A percentile compares a stretch with the other conserved stretches of the same genome.
Evolutionary conservation across 75 land plant genomes (phyloP).

Genomic region (Isoetes taiwanensis): DNA sequence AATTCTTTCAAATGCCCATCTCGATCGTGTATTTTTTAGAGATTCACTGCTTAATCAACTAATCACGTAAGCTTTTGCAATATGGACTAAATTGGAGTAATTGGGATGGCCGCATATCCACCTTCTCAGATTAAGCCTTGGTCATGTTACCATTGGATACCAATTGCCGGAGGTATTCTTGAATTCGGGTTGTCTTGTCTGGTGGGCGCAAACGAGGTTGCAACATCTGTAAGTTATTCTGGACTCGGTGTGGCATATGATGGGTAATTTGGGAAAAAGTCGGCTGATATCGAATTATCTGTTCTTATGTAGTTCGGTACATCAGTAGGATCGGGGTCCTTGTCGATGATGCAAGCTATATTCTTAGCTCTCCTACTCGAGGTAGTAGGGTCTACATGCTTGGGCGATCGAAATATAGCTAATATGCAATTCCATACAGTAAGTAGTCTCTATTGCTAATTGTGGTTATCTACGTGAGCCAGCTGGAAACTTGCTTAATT

Average conservation of each 20-base stretch:
- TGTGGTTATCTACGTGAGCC: neutral
- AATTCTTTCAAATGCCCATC: no score
- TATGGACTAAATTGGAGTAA: no score
- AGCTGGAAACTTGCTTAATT: neutral
- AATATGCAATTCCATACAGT: slow-evolving; percentile 8
- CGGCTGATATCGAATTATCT: neutral
- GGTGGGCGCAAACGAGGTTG: slow-evolving; percentile 20
- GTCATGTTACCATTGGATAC: slow-evolving; percentile 26
- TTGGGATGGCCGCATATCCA: no score
- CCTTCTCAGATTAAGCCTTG: no score
- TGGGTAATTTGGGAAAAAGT: neutral
- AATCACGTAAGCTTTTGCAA: no score
- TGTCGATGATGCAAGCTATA: slow-evolving; percentile 15
- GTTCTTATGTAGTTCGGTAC: slow-evolving; percentile 16
- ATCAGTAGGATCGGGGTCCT: slow-evolving; percentile 18
- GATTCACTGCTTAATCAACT: no score
- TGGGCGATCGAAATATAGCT: slow-evolving; percentile 11
- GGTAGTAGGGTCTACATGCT: slow-evolving; percentile 11
- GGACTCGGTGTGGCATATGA: neutral
- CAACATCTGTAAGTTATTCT: slow-evolving; percentile 11
- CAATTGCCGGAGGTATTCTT: slow-evolving; percentile 18
- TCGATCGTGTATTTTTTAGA: no score
- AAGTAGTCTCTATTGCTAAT: neutral
- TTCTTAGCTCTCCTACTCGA: slow-evolving; percentile 14
- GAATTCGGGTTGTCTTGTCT: slow-evolving; percentile 10